phyloP scores from a whole-genome alignment of 306 rosid species.

The Trichosanthes cucumerina region DNA sequence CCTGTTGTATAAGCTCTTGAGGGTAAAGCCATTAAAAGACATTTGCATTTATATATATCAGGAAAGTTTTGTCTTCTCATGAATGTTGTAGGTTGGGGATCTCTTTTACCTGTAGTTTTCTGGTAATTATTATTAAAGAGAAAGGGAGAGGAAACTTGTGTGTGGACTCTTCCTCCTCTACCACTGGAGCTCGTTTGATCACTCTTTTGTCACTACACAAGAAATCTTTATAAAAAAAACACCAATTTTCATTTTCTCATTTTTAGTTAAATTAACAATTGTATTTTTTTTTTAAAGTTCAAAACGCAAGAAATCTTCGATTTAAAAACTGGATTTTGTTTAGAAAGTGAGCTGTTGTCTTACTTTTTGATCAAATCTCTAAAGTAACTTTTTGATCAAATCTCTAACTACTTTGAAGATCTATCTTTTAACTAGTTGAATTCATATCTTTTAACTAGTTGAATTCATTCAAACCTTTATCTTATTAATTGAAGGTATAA shows the following conservation, averaged over 20 bases:
- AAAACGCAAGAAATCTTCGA: too few species aligned
- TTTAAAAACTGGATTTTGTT: too few species aligned
- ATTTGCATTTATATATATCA: neutral
- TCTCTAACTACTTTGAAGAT: too few species aligned
- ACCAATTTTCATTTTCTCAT: neutral
- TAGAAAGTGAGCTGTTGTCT: too few species aligned
- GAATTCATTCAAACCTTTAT: too few species aligned
- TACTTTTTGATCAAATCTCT: too few species aligned
- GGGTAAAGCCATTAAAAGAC: neutral
- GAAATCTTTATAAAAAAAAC: neutral
- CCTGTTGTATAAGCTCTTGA: neutral
- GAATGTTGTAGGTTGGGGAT: neutral
- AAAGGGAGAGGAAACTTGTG: neutral
- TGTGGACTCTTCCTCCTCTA: neutral
- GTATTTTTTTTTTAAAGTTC: neutral
- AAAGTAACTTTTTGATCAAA: too few species aligned
- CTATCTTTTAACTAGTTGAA: too few species aligned
- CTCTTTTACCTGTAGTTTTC: neutral
- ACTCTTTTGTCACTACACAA: neutral
- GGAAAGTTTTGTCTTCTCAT: slow-evolving; percentile 1
- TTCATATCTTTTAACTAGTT: too few species aligned
- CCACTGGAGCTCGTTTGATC: neutral
- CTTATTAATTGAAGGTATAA: too few species aligned
- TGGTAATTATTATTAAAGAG: neutral
- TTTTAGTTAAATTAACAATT: neutral